Evolutionary conservation across 176 grass and related monocot species (phyloP), one percentile per base, ranked within the genome.

Genomic region (Zizania latifolia): DNA sequence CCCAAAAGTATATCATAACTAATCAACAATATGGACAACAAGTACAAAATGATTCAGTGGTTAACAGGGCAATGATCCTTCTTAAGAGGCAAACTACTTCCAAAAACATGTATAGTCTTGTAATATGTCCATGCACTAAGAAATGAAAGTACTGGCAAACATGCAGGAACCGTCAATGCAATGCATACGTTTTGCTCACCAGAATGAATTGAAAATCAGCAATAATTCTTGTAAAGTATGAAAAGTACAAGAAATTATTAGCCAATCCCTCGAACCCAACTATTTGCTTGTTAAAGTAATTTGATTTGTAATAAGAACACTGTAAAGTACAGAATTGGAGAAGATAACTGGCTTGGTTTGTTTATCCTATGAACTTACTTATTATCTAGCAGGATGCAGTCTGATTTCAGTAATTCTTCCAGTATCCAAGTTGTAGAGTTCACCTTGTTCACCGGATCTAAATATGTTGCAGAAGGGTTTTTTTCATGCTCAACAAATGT

Each of bases 371-470:
- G 33, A 10, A 66, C 90, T 89, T 89, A 93, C 90, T 90, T 89
- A 29, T 76, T 72, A 72, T 77, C 79, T 75, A 81, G 74, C 50
- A 93, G 68, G 82, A 93, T 67, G 65, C 90, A 93, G 64, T 87
- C 78, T 68, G 73, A 79, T 65, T 82, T 67, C 22, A 56, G 31
- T 51, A 76, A 58, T 17, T 71, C 61, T 90, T 86, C 74, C 63
- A 76, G 75, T 10, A 71, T 8, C 80, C 56, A 82, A 79, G 70
- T 55, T 74, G 70, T 60, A 77, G 76, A 82, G 23, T 66, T 64
- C 44, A 4, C 57, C 44, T 75, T 75, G 5, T 71, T 81, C 48
- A 34, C 26, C 2, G 16, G 53, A 75, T 81, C 77, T 56, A 83
- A 59, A n/a, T 67, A 72, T 84, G 38, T 65, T 59, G 77, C 12